A percentile compares a stretch with the other conserved stretches of the same genome.
Evolutionary conservation across 2,329 filamentous ascomycete genomes (phyloP).

Genomic region (Hypoxylon sp.): DNA sequence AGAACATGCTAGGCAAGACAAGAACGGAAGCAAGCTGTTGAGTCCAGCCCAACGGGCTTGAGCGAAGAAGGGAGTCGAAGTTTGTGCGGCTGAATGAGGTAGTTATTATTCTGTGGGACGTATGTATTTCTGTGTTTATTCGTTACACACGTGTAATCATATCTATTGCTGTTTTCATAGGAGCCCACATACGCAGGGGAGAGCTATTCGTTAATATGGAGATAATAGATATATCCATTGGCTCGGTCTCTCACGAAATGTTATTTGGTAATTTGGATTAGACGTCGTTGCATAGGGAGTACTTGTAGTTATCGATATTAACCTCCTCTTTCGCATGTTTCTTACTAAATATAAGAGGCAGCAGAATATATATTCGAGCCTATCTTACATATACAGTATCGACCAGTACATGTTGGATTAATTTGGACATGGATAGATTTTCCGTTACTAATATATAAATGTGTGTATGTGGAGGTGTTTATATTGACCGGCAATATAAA

Average conservation of each 20-base stretch:
- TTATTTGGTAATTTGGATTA: neutral
- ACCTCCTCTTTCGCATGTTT: neutral
- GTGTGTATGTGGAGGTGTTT: too few relatives aligned
- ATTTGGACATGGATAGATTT: neutral
- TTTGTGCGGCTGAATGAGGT: constrained; percentile 7
- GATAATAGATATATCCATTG: neutral
- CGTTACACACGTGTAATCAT: constrained; percentile 4
- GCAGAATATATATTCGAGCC: neutral
- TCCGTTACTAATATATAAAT: too few relatives aligned
- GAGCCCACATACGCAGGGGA: constrained; percentile 10
- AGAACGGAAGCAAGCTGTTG: too few relatives aligned
- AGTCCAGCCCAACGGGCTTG: too few relatives aligned
- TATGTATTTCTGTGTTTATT: neutral
- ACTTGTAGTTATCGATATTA: neutral
- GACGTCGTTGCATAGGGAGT: neutral
- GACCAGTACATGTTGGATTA: neutral
- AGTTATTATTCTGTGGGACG: neutral
- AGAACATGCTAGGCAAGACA: neutral
- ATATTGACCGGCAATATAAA: neutral
- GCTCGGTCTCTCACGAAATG: neutral
- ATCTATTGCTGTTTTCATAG: constrained; percentile 11
- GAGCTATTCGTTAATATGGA: neutral
- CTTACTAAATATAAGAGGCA: neutral
- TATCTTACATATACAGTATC: neutral
- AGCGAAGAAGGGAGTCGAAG: neutral